Evolutionary conservation across 345 rosid genomes (phyloP).

Genomic region (Excoecaria agallocha): DNA sequence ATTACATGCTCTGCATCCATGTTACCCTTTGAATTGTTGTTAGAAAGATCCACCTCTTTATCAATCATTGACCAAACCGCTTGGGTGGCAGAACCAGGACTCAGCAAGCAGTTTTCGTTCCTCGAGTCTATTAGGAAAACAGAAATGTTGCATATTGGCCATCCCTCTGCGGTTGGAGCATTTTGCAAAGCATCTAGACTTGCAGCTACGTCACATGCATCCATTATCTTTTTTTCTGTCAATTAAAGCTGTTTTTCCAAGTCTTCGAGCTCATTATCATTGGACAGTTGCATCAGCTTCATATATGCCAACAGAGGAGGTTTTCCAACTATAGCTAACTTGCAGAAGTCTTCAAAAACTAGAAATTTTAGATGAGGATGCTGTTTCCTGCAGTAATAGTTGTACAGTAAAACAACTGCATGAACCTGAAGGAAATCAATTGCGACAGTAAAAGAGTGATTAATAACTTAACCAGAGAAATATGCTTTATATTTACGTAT

Average conservation of each 20-base stretch:
- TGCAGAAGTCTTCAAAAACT: conserved; percentile 60
- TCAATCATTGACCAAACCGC: conserved; percentile 85
- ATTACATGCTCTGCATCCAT: conserved; percentile 16
- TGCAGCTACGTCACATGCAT: conserved; percentile 62
- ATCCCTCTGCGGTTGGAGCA: conserved; percentile 41
- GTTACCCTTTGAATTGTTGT: conserved; percentile 22
- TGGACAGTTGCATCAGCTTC: conserved; percentile 39
- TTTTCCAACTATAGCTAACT: conserved; percentile 45
- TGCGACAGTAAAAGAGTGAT: background rate
- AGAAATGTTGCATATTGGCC: conserved; percentile 54
- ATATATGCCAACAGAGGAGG: conserved; percentile 53
- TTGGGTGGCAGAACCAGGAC: conserved; percentile 42
- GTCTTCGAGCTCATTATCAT: conserved; percentile 33
- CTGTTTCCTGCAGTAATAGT: conserved; percentile 61
- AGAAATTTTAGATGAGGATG: conserved; percentile 48
- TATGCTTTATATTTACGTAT: background rate
- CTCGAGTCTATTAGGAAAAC: conserved; percentile 57
- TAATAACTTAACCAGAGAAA: background rate
- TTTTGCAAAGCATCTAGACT: conserved; percentile 48
- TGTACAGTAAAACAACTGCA: conserved; percentile 72
- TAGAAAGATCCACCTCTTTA: conserved; percentile 36
- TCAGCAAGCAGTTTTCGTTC: conserved; percentile 53
- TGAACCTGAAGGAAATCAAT: conserved; percentile 47
- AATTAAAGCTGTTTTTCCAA: conserved; percentile 43
- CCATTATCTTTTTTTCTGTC: conserved; percentile 53